A percentile compares a stretch with the other conserved stretches of the same genome.
phyloP scores from a whole-genome alignment of 2,329 filamentous ascomycete species.

The Colletotrichum sublineola region DNA sequence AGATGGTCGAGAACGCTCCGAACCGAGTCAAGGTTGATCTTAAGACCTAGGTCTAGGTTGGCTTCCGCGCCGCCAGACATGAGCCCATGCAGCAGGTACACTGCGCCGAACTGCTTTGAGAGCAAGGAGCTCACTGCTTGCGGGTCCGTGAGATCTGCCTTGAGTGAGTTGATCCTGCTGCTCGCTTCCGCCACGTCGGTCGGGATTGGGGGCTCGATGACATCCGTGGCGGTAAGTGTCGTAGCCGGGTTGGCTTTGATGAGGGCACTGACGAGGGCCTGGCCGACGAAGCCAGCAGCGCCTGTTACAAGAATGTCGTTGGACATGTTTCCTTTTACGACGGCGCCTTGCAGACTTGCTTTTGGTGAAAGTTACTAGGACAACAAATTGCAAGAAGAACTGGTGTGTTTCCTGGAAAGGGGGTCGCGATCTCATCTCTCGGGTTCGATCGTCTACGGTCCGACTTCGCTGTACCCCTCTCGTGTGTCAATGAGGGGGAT shows the following conservation, averaged over 20 bases:
- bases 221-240: slow-evolving; percentile 68
- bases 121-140: slow-evolving; percentile 49
- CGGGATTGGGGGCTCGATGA: slow-evolving; percentile 66
- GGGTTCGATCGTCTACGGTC: slow-evolving; percentile 8
- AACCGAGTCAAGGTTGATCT: slow-evolving; percentile 71
- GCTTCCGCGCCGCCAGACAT: slow-evolving; percentile 74
- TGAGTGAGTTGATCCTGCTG: slow-evolving; percentile 45
- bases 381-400: not conserved
- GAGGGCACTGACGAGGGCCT: slow-evolving; percentile 69
- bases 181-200: slow-evolving; percentile 49
- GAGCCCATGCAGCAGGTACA: slow-evolving; percentile 74
- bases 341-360: not conserved
- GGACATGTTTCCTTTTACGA: not conserved
- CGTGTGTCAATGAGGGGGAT: slow-evolving; percentile 9
- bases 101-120: slow-evolving; percentile 54
- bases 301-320: slow-evolving; percentile 72
- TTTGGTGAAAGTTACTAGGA: not conserved
- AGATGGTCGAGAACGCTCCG: slow-evolving; percentile 66
- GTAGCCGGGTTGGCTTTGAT: slow-evolving; percentile 55
- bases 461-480: slow-evolving; percentile 25
- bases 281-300: slow-evolving; percentile 74
- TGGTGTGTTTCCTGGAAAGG: not conserved
- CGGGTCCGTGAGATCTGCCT: slow-evolving; percentile 53
- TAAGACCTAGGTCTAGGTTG: slow-evolving; percentile 66
- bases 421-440: not conserved